phyloP scores from a whole-genome alignment of 306 rosid species.

The Senna siamea region DNA sequence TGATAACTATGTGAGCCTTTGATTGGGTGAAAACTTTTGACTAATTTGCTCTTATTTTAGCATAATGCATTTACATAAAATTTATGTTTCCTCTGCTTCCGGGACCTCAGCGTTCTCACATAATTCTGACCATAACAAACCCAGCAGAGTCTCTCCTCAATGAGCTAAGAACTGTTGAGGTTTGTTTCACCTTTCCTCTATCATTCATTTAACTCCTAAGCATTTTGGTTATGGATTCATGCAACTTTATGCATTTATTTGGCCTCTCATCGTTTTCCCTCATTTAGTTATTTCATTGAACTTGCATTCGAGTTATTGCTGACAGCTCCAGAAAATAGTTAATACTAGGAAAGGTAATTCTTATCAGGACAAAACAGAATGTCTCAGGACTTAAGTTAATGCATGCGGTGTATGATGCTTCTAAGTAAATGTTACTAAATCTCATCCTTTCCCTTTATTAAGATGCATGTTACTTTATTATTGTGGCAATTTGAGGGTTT shows the following conservation, averaged over 20 bases:
- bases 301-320: slow-evolving; percentile 12
- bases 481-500: not conserved
- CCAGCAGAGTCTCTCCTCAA: slow-evolving; percentile 94
- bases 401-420: slow-evolving; percentile 18
- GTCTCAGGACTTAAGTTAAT: slow-evolving; percentile 20
- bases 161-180: slow-evolving; percentile 92
- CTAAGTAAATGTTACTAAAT: slow-evolving; percentile 5
- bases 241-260: slow-evolving; percentile 7
- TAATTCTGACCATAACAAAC: slow-evolving; percentile 70
- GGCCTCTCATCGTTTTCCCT: not conserved
- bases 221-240: not conserved
- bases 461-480: not conserved
- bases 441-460: not conserved
- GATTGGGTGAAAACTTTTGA: slow-evolving; percentile 35
- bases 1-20: slow-evolving; percentile 78
- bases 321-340: not conserved
- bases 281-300: slow-evolving; percentile 6
- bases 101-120: slow-evolving; percentile 74
- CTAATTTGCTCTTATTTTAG: slow-evolving; percentile 25
- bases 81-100: slow-evolving; percentile 42
- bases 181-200: slow-evolving; percentile 42
- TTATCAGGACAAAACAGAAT: slow-evolving; percentile 17
- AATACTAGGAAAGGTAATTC: slow-evolving; percentile 21
- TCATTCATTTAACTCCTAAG: not conserved
- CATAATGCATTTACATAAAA: slow-evolving; percentile 15